Base-by-base conservation (phyloP, 139 green algal species). In the Edaphochlamys debaryana region DNA sequence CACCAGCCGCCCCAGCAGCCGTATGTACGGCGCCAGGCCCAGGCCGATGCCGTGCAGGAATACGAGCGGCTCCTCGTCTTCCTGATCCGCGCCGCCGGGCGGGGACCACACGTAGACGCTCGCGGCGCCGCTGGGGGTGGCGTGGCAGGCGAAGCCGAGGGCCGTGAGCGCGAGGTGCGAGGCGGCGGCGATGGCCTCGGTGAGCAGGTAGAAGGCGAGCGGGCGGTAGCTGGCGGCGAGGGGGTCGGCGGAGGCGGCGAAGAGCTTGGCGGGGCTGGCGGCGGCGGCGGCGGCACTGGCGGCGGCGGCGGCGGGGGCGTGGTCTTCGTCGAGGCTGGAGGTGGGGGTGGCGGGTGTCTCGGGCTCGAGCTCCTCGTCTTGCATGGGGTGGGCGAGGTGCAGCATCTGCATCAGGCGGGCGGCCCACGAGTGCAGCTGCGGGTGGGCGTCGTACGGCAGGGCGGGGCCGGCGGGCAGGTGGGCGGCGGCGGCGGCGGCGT, bases 11-110 rank as follows among this genome's bases (percentile, higher is more conserved):
- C 71, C 34, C 38, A 90, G 82, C 67, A 94, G 82, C 9, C 67
- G 79, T 36, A 83, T 63, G 85, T 94, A 94, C 22, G 88, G 88
- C 40, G 89, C 60, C 41, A 92, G 80, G 30, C 90, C 90, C n/a
- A 90, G 45, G 27, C 90, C 90, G 45, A 94, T 89, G 45, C 90
- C 90, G 56, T 94, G 90, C 48, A 92, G 67, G 54, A 94, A 91
- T 29, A 94, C 80, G 0, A 94, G 80, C 19, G 90, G 90, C 70
- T 17, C 6, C 19, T 27, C 25, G 23, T 23, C 56, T 1, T 3
- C 22, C 2, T 23, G 23, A 17, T 27, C 27, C 56, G 69, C 69
- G 22, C 2, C 30, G 60, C 7, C 29, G 34, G 60, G 60, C 2
- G 38, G 56, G 25, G 22, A 15, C 56, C 56, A 63, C 3, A 63